Base-by-base conservation (phyloP, 2,329 filamentous ascomycete species). In the Escovopsis sp. region DNA sequence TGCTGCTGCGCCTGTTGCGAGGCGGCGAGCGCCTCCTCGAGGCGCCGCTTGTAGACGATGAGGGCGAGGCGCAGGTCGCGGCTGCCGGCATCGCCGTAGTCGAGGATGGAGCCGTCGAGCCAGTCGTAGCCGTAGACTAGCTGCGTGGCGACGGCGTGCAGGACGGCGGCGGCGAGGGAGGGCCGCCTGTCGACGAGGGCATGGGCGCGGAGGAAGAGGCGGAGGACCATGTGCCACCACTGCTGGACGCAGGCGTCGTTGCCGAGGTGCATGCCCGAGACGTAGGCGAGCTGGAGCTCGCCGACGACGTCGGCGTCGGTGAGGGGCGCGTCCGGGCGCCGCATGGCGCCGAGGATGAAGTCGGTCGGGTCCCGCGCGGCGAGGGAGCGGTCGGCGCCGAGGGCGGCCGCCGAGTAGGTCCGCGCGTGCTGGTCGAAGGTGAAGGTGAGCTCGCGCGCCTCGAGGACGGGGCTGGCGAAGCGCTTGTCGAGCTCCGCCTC, bases 241-340 rank as follows among this genome's bases (percentile, higher is more conserved):
- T 80, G 75, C 47, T 77, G 72, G 36, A 77, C 61, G 49, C 75
- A 80, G 8, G 72, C 64, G 36, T 71, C 59, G 53, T 77, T 80
- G 35, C 70, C 69, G 1, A 80, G 66, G 43, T 74, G 65, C 53
- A 71, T 67, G 33, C 75, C 75, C 0, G 69, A 69, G 4, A 80
- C 51, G 50, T 72, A 80, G 36, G 68, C 67, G 53, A 80, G 72
- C 49, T 80, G 76, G 2, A 80, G 55, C 52, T 81, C 76, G 38
- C 74, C 76, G 5, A 75, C 55, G 26, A 80, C 56, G 42, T 74
- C 68, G 2, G 61, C 58, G 30, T 63, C 61, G 1, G 44, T 46
- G 9, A 60, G 23, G 6, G 50, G 41, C 28, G 49, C 48, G 12
- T 46, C 40, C 3, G 53, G 34, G 8, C 53, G 48, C 23, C 60